Conservation (phyloP, 2,329 filamentous ascomycete genomes). For the Xylaria sp. region DNA sequence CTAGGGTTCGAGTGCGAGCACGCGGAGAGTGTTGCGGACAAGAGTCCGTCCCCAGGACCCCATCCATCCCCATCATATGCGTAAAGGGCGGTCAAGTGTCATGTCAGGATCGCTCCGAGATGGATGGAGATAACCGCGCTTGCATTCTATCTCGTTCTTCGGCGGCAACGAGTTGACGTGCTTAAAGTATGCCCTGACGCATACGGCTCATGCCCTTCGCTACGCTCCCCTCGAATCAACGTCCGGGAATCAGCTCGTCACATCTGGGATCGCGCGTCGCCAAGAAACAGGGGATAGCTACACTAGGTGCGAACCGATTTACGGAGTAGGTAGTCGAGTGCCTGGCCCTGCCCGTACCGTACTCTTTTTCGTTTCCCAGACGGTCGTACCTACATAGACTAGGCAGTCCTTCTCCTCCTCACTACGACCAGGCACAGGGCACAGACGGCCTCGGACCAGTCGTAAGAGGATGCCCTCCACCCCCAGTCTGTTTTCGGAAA, state of each 20-base stretch:
- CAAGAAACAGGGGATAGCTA: conserved; percentile 45
- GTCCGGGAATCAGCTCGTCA: conserved; percentile 44
- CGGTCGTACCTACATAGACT: conserved; percentile 1
- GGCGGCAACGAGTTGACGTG: conserved; percentile 42
- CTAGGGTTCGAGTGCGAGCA: conserved; percentile 33
- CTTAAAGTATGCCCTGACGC: conserved; percentile 33
- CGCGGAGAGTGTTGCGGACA: conserved; percentile 35
- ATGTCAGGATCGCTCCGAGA: conserved; percentile 31
- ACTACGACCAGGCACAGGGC: conserved; percentile 12
- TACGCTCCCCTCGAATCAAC: conserved; percentile 46
- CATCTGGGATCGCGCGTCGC: conserved; percentile 51
- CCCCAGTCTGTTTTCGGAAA: conserved; percentile 29
- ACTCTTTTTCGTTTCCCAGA: conserved; percentile 10
- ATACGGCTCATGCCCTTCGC: conserved; percentile 38
- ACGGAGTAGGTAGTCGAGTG: conserved; percentile 10
- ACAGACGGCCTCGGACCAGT: conserved; percentile 14
- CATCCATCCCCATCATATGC: conserved; percentile 32
- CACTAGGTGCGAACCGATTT: conserved; percentile 32
- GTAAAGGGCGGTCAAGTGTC: conserved; percentile 45
- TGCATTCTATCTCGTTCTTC: conserved; percentile 32
- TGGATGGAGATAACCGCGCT: conserved; percentile 16
- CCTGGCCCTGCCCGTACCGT: neutral
- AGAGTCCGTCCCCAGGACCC: neutral
- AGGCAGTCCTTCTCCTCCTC: neutral
- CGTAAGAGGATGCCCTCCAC: conserved; percentile 16